Evolutionary conservation across 78 protist species (phyloP), one percentile per base, ranked within the genome.

Genomic region (Guillardia theta): DNA sequence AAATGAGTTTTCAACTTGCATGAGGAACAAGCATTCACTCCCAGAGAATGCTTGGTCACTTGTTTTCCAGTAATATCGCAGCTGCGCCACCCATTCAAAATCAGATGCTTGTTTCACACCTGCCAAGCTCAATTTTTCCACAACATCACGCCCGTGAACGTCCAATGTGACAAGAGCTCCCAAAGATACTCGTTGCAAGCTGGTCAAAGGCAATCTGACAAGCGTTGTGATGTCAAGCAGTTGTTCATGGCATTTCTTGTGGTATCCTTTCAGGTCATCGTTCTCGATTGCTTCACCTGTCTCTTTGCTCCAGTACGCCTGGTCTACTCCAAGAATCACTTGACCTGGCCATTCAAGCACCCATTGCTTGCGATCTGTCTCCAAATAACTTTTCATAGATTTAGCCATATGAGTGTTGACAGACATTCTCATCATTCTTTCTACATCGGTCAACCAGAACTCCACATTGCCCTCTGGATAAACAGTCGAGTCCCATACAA

Each of bases 61-160:
- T 0, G 10, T 30, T 36, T 1, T 12, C 97, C 96, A 96, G 95
- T 97, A 97, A 92, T 96, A 96, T 36, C 98, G 96, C 92, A 98
- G 92, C 92, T 98, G 98, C 4, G 96, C 39, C 43, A 94, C 95
- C 99, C 99, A 98, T n/a, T 93, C 96, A 47, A 98, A 98, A 46
- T 95, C 96, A 47, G 27, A 30, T 10, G 27, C 48, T 0, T 0
- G 8, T 37, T 0, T 10, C 21, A 96, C 95, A 39, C 43, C 24
- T 5, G 39, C 95, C 3, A 92, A 50, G 22, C 80, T 36, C 48
- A 98, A 92, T n/a, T 76, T 18, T 37, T 83, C 88, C 53, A 97
- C 95, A 37, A 96, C 96, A 77, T 96, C 98, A 10, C 96, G 94
- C 36, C 94, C 93, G 94, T 98, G 99, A 47, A 98, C 98, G 58